Evolutionary conservation across 2,329 filamentous ascomycete genomes (phyloP).

Genomic region (Akanthomyces dipterigenus): DNA sequence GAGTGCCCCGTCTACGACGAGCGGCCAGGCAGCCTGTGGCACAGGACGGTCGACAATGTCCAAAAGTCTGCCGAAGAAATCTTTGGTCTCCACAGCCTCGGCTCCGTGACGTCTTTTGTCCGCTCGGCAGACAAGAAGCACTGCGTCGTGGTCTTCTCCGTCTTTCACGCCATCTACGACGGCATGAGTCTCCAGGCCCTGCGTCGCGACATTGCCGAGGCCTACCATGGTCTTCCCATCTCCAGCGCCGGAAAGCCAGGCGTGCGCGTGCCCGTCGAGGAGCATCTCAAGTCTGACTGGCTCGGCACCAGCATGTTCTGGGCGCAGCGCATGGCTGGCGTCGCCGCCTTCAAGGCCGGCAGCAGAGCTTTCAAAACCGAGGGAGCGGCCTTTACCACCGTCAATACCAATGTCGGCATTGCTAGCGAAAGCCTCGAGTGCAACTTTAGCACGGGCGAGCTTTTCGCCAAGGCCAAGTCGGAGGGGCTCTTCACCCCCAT

Average conservation of each 20-base stretch:
- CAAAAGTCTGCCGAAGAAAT: constrained; percentile 11
- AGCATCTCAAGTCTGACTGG: constrained; percentile 13
- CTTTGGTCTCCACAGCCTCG: constrained; percentile 10
- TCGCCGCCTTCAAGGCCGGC: constrained; percentile 1
- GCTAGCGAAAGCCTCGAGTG: constrained; percentile 11
- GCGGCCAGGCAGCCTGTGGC: constrained; percentile 4
- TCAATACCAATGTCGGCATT: constrained; percentile 6
- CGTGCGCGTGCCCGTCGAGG: constrained; percentile 7
- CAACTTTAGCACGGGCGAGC: constrained; percentile 6
- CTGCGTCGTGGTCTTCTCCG: constrained; percentile 23
- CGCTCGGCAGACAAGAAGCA: constrained; percentile 7
- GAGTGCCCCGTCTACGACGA: constrained; percentile 4
- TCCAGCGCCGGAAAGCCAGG: constrained; percentile 9
- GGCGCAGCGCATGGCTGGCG: constrained; percentile 10
- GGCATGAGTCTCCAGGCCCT: constrained; percentile 10
- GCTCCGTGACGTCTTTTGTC: constrained; percentile 8
- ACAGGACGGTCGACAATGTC: not conserved
- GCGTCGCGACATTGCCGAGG: constrained; percentile 7
- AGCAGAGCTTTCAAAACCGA: not conserved
- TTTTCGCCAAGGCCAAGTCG: constrained; percentile 8
- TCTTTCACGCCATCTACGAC: constrained; percentile 27
- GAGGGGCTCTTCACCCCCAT: constrained; percentile 5
- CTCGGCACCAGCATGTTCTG: constrained; percentile 12
- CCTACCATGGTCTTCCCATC: constrained; percentile 10
- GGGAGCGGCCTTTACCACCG: not conserved